Base-by-base conservation (phyloP, 2,329 filamentous ascomycete species). In the Colletotrichum sp. region DNA sequence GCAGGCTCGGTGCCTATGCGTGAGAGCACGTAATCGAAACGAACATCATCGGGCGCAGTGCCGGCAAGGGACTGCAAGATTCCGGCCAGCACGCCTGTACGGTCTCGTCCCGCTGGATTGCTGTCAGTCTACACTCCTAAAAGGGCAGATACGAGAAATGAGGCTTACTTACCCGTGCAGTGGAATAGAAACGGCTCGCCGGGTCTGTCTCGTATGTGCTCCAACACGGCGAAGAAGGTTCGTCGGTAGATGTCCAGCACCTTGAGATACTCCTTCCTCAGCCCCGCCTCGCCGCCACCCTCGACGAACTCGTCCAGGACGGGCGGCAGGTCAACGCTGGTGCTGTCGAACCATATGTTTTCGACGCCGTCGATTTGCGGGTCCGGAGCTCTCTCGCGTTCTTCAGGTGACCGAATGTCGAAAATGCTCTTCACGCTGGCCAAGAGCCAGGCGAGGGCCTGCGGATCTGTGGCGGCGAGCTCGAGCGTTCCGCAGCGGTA, bases 11-110 rank as follows among this genome's bases (percentile, higher is more conserved):
- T 86, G 34, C 90, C 89, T 76, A 92, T 85, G 32, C 90, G 86
- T 12, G 89, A 90, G 32, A 92, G 84, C 81, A 90, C 83, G 82
- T 88, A 92, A 82, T 92, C 90, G 59, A 88, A 81, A 24, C 82
- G 79, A 39, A 90, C 82, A 15, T 81, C 82, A 28, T 90, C 85
- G 13, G 82, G 78, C 6, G 84, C 77, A 28, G 87, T 86, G 34
- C 89, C 89, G 2, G 88, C 88, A 16, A 91, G 84, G n/a, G 83
- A 83, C 71, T 89, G 84, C n/a, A 92, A 82, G 7, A 92, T 80
- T 12, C 87, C 89, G 1, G 87, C 84, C 10, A 91, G 80, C 10
- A 91, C 84, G 10, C 89, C 90, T 0, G 89, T 92, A 28, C 89
- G 85, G 75, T 91, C 90, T 68, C 90, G 86, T 9, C 90, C 90